A percentile compares a stretch with the other conserved stretches of the same genome.
Conservation (phyloP, 179 eudicot genomes). For the Corrigiola litoralis region DNA sequence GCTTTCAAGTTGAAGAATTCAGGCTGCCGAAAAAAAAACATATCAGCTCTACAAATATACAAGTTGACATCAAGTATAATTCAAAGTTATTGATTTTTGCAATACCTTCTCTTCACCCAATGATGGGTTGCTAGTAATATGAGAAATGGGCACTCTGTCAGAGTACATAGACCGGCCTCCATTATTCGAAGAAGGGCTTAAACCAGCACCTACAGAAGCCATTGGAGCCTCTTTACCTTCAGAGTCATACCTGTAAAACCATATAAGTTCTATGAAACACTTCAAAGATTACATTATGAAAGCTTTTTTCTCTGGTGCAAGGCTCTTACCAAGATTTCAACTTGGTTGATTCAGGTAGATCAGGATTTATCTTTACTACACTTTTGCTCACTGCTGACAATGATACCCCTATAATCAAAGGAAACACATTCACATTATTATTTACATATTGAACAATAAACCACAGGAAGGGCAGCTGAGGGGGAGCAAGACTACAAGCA, state of each 20-base stretch:
- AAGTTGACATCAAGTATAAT: not conserved
- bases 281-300: not conserved
- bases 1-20: constrained; percentile 67
- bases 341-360: constrained; percentile 60
- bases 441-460: not conserved
- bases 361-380: constrained; percentile 62
- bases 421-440: not conserved
- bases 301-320: not conserved
- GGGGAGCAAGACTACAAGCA: too few species aligned
- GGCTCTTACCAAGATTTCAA: constrained; percentile 66
- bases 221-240: constrained; percentile 84
- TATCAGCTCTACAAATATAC: not conserved
- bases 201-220: constrained; percentile 80
- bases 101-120: constrained; percentile 79
- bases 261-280: not conserved
- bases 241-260: constrained; percentile 59
- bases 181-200: constrained; percentile 41
- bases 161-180: constrained; percentile 60
- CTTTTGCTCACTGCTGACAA: constrained; percentile 79
- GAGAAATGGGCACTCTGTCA: constrained; percentile 61
- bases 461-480: too few species aligned
- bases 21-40: constrained; percentile 46
- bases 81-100: not conserved
- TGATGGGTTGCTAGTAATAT: constrained; percentile 57
- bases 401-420: constrained; percentile 56